phyloP scores from a whole-genome alignment of 345 rosid genomes.

The Sisymbrium altissimum region DNA sequence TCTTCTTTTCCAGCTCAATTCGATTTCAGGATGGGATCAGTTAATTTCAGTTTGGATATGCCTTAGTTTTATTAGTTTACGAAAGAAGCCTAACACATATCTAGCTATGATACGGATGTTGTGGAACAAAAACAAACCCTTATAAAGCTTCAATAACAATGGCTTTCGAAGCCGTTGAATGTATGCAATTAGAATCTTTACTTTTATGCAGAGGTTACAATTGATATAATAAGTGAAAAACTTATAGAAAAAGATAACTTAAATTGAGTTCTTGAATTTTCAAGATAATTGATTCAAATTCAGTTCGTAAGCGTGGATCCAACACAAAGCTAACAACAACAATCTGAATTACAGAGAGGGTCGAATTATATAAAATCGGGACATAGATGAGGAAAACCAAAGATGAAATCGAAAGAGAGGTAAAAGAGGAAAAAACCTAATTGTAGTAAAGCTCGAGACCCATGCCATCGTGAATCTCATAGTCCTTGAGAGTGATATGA shows the following conservation, averaged over 20 bases:
- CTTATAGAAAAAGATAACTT: no score
- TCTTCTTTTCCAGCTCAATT: no score
- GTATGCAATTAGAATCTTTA: neutral
- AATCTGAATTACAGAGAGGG: neutral
- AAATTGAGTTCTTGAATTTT: neutral
- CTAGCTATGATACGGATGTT: neutral
- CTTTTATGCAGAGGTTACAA: no score
- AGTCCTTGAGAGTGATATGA: constrained; percentile 73
- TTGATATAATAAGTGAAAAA: no score
- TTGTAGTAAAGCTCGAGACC: constrained; percentile 79
- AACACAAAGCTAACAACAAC: neutral
- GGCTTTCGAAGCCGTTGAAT: no score
- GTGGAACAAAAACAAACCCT: neutral
- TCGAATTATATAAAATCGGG: neutral
- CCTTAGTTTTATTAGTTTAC: neutral
- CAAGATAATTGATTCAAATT: neutral
- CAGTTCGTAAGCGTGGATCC: neutral
- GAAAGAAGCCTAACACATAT: neutral
- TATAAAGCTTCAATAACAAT: neutral
- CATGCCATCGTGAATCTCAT: constrained; percentile 79
- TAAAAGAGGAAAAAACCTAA: constrained; percentile 11
- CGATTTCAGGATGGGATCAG: no score
- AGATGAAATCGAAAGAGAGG: neutral
- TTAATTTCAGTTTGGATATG: no score
- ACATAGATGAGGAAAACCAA: neutral